Conservation (phyloP, 2,329 filamentous ascomycete genomes). For the Bertia moriformis region DNA sequence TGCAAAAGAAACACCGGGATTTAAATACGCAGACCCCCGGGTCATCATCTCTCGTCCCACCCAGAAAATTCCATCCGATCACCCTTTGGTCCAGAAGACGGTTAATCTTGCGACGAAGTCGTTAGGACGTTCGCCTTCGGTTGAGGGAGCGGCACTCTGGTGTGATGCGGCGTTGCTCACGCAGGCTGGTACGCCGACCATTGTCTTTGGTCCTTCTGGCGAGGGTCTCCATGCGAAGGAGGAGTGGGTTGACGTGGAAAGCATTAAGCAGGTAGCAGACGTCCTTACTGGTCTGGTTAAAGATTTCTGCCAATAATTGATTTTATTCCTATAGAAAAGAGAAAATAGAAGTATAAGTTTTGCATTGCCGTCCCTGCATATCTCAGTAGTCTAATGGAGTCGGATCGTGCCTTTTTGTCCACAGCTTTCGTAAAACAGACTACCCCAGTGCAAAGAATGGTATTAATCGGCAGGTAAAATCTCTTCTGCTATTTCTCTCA, state of each 20-base stretch:
- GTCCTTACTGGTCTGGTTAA: not conserved
- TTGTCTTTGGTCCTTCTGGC: slow-evolving; percentile 30
- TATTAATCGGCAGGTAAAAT: too few relatives aligned
- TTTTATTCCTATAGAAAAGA: too few relatives aligned
- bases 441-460: too few relatives aligned
- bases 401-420: too few relatives aligned
- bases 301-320: slow-evolving; percentile 1
- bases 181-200: slow-evolving; percentile 24
- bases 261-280: slow-evolving; percentile 17
- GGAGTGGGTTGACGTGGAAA: slow-evolving; percentile 31
- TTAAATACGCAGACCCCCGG: slow-evolving; percentile 20
- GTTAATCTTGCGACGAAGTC: slow-evolving; percentile 10
- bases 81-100: slow-evolving; percentile 22
- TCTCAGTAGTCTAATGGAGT: too few relatives aligned
- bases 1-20: slow-evolving; percentile 14
- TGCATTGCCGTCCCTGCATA: too few relatives aligned
- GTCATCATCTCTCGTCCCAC: slow-evolving; percentile 25
- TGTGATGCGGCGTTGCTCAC: slow-evolving; percentile 32
- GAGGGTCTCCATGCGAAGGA: slow-evolving; percentile 32
- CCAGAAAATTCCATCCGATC: slow-evolving; percentile 20
- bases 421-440: too few relatives aligned
- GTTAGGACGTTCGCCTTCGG: slow-evolving; percentile 10
- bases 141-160: slow-evolving; percentile 25
- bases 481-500: too few relatives aligned
- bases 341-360: too few relatives aligned